Evolutionary conservation across 331 rosid genomes (phyloP), one percentile per base, ranked within the genome.

Genomic region (Rosa hybrid): DNA sequence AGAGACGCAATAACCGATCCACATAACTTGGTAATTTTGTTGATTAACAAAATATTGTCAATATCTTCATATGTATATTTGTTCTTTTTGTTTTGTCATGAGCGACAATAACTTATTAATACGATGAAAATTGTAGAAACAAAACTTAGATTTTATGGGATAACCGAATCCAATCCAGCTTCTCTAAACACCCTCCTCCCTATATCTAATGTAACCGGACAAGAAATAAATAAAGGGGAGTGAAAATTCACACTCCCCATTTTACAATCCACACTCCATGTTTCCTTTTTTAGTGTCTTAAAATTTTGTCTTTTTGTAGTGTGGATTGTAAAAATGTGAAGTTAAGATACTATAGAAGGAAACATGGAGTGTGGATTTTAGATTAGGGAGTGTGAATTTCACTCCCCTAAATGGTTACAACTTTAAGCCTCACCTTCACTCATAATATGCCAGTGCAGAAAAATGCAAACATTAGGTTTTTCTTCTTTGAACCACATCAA

Each of bases 11-110:
- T 76, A 38, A 81, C 86, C 3, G 82, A 78, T 81, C 86, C 86
- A 68, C 76, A 81, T 84, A 89, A 79, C 80, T 78, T 90, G 99
- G 99, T 95, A 91, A 85, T 72, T 83, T 38, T 56, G 51, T 67
- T 74, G 76, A 54, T 71, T 67, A 27, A 39, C 71, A 65, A 65
- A 65, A 65, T 34, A 6, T 17, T 23, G 34, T 27, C 20, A 64
- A 34, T 27, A 63, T 63, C 34, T 23, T 25, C 20, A 34, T 14
- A 65, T 64, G 70, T 30, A 64, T 62, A 3, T 25, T 23, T 62
- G 42, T 12, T 23, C 3, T 2, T 27, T 64, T 65, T 65, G 68
- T 12, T 65, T 34, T 30, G 4, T 65, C 71, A 34, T 7, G 46
- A 14, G 44, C 13, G 68, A 12, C 8, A 16, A 9, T 21, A 59